Percentiles rank a stretch among this genome's conserved stretches.
Evolutionary conservation across 768 basidiomycete species (phyloP).

Genomic region (Calocera viscosa): DNA sequence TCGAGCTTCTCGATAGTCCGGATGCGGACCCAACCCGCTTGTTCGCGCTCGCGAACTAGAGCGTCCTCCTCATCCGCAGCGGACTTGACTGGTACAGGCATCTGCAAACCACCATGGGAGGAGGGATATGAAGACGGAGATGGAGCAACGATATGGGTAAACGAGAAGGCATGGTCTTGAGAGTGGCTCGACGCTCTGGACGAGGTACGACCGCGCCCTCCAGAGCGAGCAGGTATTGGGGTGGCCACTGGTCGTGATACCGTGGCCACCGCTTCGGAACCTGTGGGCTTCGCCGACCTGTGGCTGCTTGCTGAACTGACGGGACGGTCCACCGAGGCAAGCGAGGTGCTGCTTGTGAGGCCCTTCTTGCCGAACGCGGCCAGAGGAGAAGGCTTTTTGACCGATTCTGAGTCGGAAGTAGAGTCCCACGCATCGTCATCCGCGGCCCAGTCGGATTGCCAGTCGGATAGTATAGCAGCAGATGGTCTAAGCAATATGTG

Average conservation of each 20-base stretch:
- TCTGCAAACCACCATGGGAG: slow-evolving; percentile 23
- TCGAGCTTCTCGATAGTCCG: slow-evolving; percentile 28
- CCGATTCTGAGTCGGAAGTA: slow-evolving; percentile 60
- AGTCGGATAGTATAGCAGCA: slow-evolving; percentile 25
- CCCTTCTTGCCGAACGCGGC: not conserved
- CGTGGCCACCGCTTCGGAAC: slow-evolving; percentile 24
- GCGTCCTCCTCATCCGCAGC: slow-evolving; percentile 38
- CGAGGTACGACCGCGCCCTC: not conserved
- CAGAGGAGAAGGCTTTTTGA: slow-evolving; percentile 2
- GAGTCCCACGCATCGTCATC: slow-evolving; percentile 76
- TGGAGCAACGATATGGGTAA: slow-evolving; percentile 65
- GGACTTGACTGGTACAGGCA: slow-evolving; percentile 22
- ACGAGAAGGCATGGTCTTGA: slow-evolving; percentile 53
- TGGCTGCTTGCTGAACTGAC: slow-evolving; percentile 37
- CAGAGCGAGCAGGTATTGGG: slow-evolving; percentile 28
- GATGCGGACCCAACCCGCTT: slow-evolving; percentile 59
- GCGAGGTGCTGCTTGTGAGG: not conserved
- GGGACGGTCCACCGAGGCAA: slow-evolving; percentile 25
- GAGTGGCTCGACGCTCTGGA: not conserved
- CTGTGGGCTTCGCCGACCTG: slow-evolving; percentile 33
- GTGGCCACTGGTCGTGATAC: slow-evolving; percentile 43
- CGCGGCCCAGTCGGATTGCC: slow-evolving; percentile 11
- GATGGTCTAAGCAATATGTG: slow-evolving; percentile 14
- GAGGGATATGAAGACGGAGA: slow-evolving; percentile 60
- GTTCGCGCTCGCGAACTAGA: slow-evolving; percentile 8